Conservation (phyloP, 352 stramenopile species). For the Pythium aquatile region DNA sequence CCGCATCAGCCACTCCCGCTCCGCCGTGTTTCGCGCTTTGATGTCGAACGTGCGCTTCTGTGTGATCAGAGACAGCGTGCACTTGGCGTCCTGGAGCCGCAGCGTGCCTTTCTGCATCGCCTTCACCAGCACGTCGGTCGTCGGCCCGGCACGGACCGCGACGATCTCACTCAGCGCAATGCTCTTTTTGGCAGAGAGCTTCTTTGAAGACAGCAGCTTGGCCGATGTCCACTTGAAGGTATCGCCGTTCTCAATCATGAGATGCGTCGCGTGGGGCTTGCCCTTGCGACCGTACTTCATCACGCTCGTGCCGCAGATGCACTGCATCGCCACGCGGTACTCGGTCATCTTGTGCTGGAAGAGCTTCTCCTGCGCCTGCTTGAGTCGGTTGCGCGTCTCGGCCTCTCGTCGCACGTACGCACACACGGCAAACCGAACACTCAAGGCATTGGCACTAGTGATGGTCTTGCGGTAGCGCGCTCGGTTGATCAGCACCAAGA, state of each 20-base stretch:
- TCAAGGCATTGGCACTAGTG: constrained; percentile 37
- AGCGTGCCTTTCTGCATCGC: constrained; percentile 74
- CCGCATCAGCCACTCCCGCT: constrained; percentile 76
- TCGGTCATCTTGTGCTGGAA: constrained; percentile 82
- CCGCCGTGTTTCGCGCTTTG: constrained; percentile 57
- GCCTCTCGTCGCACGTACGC: constrained; percentile 53
- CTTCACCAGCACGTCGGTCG: constrained; percentile 61
- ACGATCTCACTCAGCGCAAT: constrained; percentile 63
- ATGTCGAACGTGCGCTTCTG: constrained; percentile 73
- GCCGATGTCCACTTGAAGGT: constrained; percentile 72
- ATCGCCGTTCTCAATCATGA: constrained; percentile 80
- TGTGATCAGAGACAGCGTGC: constrained; percentile 76
- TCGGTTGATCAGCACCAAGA: constrained; percentile 53
- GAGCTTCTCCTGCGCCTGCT: constrained; percentile 46
- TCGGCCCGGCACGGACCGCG: constrained; percentile 48
- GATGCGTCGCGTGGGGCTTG: constrained; percentile 64
- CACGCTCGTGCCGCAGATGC: constrained; percentile 63
- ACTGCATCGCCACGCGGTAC: constrained; percentile 81
- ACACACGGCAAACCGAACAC: constrained; percentile 64
- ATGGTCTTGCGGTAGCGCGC: constrained; percentile 33
- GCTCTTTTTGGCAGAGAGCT: constrained; percentile 43
- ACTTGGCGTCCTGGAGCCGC: constrained; percentile 52
- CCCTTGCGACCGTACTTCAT: constrained; percentile 84
- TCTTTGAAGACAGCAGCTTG: constrained; percentile 44
- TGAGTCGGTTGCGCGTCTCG: constrained; percentile 35